phyloP scores from a whole-genome alignment of 1,284 basidiomycete species.

The Coniophora puteana region DNA sequence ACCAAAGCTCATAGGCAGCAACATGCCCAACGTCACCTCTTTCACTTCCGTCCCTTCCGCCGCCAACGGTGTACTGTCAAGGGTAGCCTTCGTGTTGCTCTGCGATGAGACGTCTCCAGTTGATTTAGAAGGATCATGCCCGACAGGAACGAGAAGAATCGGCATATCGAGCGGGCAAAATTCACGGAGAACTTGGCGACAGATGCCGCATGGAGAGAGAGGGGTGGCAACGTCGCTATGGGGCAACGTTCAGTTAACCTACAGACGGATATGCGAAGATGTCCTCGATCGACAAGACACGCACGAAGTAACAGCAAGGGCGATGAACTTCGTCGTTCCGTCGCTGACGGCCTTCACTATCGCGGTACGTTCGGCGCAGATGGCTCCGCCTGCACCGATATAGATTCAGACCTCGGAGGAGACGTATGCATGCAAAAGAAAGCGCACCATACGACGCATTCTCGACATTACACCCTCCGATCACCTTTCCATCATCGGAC shows the following conservation, averaged over 20 bases:
- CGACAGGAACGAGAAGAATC: conserved; percentile 71
- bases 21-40: conserved; percentile 68
- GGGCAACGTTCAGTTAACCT: conserved; percentile 1
- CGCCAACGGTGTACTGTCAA: too few relatives aligned
- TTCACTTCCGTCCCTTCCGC: conserved; percentile 24
- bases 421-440: conserved; percentile 3
- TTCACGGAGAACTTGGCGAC: conserved; percentile 88
- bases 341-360: conserved; percentile 84
- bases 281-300: conserved; percentile 23
- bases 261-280: not conserved
- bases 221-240: conserved; percentile 59
- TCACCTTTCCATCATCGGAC: conserved; percentile 62
- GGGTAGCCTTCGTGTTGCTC: too few relatives aligned
- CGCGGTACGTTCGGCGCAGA: conserved; percentile 89
- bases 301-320: conserved; percentile 73
- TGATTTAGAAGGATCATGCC: conserved; percentile 56
- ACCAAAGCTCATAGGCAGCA: conserved; percentile 88
- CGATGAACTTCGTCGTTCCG: conserved; percentile 62
- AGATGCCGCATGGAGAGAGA: conserved; percentile 86
- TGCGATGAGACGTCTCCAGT: too few relatives aligned
- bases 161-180: conserved; percentile 79
- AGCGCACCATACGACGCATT: conserved; percentile 82
- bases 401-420: not conserved
- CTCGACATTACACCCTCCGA: conserved; percentile 86
- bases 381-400: conserved; percentile 53